Evolutionary conservation across 176 grass and related monocot species (phyloP).

Genomic region (Canna indica): DNA sequence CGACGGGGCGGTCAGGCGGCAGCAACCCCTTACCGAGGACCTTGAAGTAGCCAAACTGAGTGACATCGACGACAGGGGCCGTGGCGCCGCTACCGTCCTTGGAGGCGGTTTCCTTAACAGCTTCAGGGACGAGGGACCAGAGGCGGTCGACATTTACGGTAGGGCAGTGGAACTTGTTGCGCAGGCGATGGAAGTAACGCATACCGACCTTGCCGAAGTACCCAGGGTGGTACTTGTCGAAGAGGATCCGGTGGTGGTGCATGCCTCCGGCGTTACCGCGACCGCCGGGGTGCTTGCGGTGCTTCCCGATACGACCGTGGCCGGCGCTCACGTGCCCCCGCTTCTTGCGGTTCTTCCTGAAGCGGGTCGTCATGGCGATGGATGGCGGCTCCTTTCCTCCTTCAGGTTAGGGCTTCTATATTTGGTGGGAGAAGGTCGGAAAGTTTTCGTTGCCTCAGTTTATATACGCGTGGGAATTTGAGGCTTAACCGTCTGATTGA

Average conservation of each 20-base stretch:
- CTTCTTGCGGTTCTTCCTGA: slow-evolving; percentile 98
- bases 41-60: slow-evolving; percentile 93
- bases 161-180: slow-evolving; percentile 72
- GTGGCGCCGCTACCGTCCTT: slow-evolving; percentile 31
- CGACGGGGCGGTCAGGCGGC: slow-evolving; percentile 44
- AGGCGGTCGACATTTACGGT: slow-evolving; percentile 59
- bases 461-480: background rate
- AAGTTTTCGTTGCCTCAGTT: background rate
- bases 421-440: background rate
- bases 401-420: background rate
- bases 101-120: slow-evolving; percentile 25
- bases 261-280: slow-evolving; percentile 89
- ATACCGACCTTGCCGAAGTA: slow-evolving; percentile 98
- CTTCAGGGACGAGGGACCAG: slow-evolving; percentile 75
- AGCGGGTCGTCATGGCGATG: slow-evolving; percentile 63
- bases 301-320: slow-evolving; percentile 84
- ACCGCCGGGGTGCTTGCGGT: slow-evolving; percentile 88
- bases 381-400: background rate
- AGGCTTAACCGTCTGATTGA: no score
- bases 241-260: slow-evolving; percentile 98
- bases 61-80: slow-evolving; percentile 62
- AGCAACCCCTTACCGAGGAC: slow-evolving; percentile 70
- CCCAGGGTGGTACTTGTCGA: slow-evolving; percentile 85
- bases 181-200: slow-evolving; percentile 91
- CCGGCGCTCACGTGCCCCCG: slow-evolving; percentile 78